Evolutionary conservation across 2,329 filamentous ascomycete species (phyloP).

Genomic region (Alternaria sp.): DNA sequence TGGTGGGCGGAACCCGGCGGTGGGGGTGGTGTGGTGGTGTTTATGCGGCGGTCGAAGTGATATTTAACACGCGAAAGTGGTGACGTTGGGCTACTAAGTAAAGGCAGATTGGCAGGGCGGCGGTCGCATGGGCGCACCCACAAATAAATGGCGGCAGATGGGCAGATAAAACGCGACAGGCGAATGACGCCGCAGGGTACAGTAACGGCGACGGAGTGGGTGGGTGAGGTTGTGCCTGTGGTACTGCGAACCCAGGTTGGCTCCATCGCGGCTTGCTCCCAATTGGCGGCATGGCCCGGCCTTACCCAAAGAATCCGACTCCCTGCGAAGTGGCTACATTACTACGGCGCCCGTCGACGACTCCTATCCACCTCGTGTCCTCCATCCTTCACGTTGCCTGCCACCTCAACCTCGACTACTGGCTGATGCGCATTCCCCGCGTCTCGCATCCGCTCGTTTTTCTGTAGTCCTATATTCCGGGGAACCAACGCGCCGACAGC

Average conservation of each 20-base stretch:
- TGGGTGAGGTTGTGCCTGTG: slow-evolving; percentile 6
- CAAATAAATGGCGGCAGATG: background rate
- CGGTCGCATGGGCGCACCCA: slow-evolving; percentile 3
- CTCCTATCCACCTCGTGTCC: slow-evolving; percentile 9
- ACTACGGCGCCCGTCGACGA: slow-evolving; percentile 8
- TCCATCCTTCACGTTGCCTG: background rate
- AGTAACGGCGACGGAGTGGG: background rate
- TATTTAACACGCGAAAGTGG: slow-evolving; percentile 17
- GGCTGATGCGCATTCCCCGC: slow-evolving; percentile 16
- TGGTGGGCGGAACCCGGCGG: slow-evolving; percentile 47
- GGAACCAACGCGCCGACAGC: slow-evolving; percentile 3
- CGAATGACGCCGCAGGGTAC: background rate
- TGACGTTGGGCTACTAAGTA: slow-evolving; percentile 24
- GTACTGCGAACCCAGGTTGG: background rate
- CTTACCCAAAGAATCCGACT: background rate
- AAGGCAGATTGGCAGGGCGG: background rate
- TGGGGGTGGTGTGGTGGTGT: slow-evolving; percentile 5
- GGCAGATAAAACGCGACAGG: background rate
- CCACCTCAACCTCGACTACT: background rate
- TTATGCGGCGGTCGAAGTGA: background rate
- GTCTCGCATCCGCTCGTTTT: slow-evolving; percentile 15
- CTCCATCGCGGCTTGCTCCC: background rate
- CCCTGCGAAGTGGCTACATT: background rate
- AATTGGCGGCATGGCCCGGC: slow-evolving; percentile 14
- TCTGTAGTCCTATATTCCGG: background rate